Evolutionary conservation across 768 basidiomycete species (phyloP).

Genomic region (Cyathus striatus): DNA sequence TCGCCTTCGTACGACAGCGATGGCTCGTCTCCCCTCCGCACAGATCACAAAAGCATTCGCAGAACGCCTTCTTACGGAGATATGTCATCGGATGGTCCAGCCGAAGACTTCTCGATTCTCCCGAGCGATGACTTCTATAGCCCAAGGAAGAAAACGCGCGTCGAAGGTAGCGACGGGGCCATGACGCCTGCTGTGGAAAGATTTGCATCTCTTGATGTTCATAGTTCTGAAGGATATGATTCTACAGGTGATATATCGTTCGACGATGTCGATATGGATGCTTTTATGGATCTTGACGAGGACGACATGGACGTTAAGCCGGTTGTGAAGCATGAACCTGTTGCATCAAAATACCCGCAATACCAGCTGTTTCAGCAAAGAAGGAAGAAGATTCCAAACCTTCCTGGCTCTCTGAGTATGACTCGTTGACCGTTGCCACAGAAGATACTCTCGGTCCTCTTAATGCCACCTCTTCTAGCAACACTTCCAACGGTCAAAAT

Average conservation of each 20-base stretch:
- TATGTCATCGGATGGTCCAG: slow-evolving; percentile 42
- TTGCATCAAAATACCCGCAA: too few species aligned
- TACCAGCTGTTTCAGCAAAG: too few species aligned
- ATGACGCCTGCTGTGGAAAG: slow-evolving; percentile 54
- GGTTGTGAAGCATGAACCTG: slow-evolving; percentile 23
- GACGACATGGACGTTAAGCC: slow-evolving; percentile 37
- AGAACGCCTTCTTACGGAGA: slow-evolving; percentile 27
- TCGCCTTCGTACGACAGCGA: slow-evolving; percentile 39
- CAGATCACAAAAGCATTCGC: slow-evolving; percentile 24
- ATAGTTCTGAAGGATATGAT: slow-evolving; percentile 41
- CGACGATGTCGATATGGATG: slow-evolving; percentile 58
- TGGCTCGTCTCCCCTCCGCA: slow-evolving; percentile 31
- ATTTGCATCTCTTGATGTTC: slow-evolving; percentile 55
- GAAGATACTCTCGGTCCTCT: slow-evolving; percentile 57
- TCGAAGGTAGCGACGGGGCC: slow-evolving; percentile 29
- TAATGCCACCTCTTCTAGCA: slow-evolving; percentile 24
- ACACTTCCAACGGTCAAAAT: slow-evolving; percentile 31
- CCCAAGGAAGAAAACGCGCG: slow-evolving; percentile 64
- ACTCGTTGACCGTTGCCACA: slow-evolving; percentile 57
- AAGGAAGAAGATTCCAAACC: slow-evolving; percentile 46
- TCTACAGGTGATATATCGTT: slow-evolving; percentile 33
- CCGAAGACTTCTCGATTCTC: slow-evolving; percentile 32
- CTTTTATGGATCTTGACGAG: slow-evolving; percentile 56
- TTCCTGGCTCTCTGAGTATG: slow-evolving; percentile 72
- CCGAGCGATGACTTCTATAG: slow-evolving; percentile 64